phyloP scores from a whole-genome alignment of 1,284 basidiomycete genomes.

The Tilletia setariae region DNA sequence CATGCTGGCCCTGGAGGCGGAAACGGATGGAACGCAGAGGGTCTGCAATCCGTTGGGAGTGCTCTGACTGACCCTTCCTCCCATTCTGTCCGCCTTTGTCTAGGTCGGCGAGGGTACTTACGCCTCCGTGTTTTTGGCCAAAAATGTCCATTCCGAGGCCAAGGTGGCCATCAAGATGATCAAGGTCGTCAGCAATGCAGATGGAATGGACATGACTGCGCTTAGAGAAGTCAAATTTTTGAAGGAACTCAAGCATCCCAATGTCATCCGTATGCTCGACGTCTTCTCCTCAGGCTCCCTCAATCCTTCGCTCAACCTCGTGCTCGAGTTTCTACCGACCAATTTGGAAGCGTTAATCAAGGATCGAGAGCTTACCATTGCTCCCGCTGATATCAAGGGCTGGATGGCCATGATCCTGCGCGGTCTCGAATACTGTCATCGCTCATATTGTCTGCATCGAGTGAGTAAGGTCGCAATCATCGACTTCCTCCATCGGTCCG shows the following conservation, averaged over 20 bases:
- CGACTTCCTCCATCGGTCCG: neutral
- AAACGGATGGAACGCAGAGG: no score
- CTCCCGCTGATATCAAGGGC: slow-evolving; percentile 92
- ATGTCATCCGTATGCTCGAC: slow-evolving; percentile 91
- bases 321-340: slow-evolving; percentile 94
- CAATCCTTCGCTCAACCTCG: slow-evolving; percentile 78
- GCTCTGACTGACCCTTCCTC: slow-evolving; percentile 17
- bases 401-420: slow-evolving; percentile 99
- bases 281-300: slow-evolving; percentile 88
- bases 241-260: slow-evolving; percentile 86
- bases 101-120: slow-evolving; percentile 83
- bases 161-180: slow-evolving; percentile 93
- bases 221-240: slow-evolving; percentile 97
- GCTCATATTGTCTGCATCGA: slow-evolving; percentile 87
- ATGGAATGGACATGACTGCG: slow-evolving; percentile 97
- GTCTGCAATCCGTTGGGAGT: no score
- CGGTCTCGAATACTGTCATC: slow-evolving; percentile 93
- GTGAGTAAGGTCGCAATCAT: slow-evolving; percentile 59
- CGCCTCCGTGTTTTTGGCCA: slow-evolving; percentile 73
- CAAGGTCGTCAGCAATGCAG: slow-evolving; percentile 65
- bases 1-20: slow-evolving; percentile 23
- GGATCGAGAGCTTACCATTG: slow-evolving; percentile 83
- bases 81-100: neutral
- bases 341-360: slow-evolving; percentile 97
- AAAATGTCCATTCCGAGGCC: slow-evolving; percentile 66